Conservation (phyloP, 257 asterid genomes). For the Solanum microdontum region DNA sequence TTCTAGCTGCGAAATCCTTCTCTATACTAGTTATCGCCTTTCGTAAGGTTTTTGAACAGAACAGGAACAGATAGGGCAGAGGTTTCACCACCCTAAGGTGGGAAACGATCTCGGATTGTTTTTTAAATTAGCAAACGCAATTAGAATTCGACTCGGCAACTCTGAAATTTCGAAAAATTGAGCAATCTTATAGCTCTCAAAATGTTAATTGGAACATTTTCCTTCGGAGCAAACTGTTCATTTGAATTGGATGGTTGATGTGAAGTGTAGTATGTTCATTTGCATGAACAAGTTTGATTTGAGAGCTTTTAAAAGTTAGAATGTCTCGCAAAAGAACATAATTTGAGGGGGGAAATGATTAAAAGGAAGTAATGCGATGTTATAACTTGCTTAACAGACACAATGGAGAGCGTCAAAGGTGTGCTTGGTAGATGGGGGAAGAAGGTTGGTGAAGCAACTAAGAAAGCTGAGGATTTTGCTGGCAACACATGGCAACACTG, state of each 20-base stretch:
- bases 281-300: background rate
- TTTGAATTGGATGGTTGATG: background rate
- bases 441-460: slow-evolving; percentile 80
- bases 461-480: slow-evolving; percentile 86
- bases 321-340: background rate
- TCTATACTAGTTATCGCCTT: background rate
- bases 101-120: background rate
- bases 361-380: background rate
- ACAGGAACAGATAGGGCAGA: background rate
- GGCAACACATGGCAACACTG: slow-evolving; percentile 98
- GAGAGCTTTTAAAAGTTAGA: background rate
- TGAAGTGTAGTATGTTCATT: background rate
- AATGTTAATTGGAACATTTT: background rate
- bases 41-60: background rate
- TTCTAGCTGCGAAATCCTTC: background rate
- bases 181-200: background rate
- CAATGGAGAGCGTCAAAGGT: slow-evolving; percentile 69
- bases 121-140: background rate
- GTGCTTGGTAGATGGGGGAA: slow-evolving; percentile 86
- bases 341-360: background rate
- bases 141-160: background rate
- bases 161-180: background rate
- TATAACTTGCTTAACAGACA: slow-evolving; percentile 29
- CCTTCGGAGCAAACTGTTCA: background rate
- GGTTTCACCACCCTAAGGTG: background rate